Base-by-base conservation (phyloP, 768 basidiomycete species). In the Lentinula detonsa region DNA sequence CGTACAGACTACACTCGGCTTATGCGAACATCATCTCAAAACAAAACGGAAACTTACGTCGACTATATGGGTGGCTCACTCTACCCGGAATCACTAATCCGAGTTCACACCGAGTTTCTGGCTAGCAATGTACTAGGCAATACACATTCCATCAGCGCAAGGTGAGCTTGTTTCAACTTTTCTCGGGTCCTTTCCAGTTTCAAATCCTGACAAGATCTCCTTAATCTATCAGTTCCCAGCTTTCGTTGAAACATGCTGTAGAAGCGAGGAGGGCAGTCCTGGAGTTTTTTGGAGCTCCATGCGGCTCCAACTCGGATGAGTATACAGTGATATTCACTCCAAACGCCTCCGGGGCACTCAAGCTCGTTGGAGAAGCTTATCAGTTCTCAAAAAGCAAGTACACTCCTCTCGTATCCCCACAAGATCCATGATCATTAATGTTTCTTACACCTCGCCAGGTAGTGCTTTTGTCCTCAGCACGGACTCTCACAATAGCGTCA, bases 31-130 rank as follows among this genome's bases (percentile, higher is more conserved):
- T 56, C 39, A 28, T 56, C 55, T 6, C 18, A 23, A 21, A n/a
- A 33, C 16, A 74, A 75, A 8, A 83, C 83, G 5, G 89, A 92
- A 74, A 87, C 86, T 8, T 93, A 93, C 62, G 86, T 91, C 62
- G 91, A 93, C 67, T 93, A 89, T 64, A 93, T 93, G 89, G 91
- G 91, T 34, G 90, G 88, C 23, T 82, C 88, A 0, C 75, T 93
- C 37, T 91, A 90, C 64, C 91, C 91, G 10, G 87, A 90, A 65
- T 87, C 85, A 65, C 82, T 93, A 37, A 81, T 93, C 61, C 80
- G 79, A 42, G 82, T 84, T 9, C 89, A 92, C 65, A 78, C 85
- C 43, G 81, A 83, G 54, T 91, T 92, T 68, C 80, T 93, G 35
- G 83, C 78, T 43, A 75, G 74, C 55, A 84, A 73, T 67, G 78